Evolutionary conservation across 352 stramenopile genomes (phyloP).

Genomic region (Phytophthora macrochlamydospora): DNA sequence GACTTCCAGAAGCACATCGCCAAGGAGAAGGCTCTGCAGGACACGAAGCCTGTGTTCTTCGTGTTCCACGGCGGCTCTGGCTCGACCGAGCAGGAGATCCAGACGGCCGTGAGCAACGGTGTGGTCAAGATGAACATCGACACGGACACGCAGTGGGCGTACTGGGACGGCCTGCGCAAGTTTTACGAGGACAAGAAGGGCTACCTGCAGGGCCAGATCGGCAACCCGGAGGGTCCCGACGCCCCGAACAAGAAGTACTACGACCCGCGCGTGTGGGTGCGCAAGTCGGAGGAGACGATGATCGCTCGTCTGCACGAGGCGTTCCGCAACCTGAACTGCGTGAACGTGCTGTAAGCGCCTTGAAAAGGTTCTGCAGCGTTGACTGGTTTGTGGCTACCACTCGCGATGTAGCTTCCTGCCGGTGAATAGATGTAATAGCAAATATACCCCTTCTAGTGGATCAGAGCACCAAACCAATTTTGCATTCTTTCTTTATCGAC

Average conservation of each 20-base stretch:
- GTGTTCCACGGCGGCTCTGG: slow-evolving; percentile 99
- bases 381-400: neutral
- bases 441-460: slow-evolving; percentile 19
- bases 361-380: slow-evolving; percentile 13
- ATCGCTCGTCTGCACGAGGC: slow-evolving; percentile 89
- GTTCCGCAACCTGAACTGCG: slow-evolving; percentile 92
- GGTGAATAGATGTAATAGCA: slow-evolving; percentile 33
- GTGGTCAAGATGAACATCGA: slow-evolving; percentile 99
- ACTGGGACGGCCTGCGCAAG: slow-evolving; percentile 98
- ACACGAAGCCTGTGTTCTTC: slow-evolving; percentile 97
- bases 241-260: slow-evolving; percentile 99
- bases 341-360: slow-evolving; percentile 62
- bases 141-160: slow-evolving; percentile 99
- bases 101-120: slow-evolving; percentile 95
- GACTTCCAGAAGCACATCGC: slow-evolving; percentile 92
- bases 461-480: too few relatives aligned
- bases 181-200: slow-evolving; percentile 98
- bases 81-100: slow-evolving; percentile 96
- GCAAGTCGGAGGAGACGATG: slow-evolving; percentile 97
- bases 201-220: slow-evolving; percentile 98
- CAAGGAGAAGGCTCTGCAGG: slow-evolving; percentile 66
- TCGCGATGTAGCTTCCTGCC: neutral
- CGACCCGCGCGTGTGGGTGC: slow-evolving; percentile 97
- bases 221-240: slow-evolving; percentile 96
- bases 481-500: too few relatives aligned